Evolutionary conservation across 1,139 yeast species (phyloP).

Genomic region (Kazachstania sp.): DNA sequence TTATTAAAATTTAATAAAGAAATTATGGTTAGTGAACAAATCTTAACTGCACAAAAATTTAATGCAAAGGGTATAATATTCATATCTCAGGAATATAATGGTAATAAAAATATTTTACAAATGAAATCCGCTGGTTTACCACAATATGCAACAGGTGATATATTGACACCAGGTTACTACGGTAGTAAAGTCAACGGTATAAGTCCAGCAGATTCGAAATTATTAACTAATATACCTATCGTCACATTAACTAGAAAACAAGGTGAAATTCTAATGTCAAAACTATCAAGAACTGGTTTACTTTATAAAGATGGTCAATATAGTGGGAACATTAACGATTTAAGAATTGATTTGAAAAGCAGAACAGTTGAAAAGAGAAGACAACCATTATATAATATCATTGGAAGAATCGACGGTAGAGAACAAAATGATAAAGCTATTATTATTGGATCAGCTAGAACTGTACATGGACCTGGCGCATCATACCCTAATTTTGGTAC

Average conservation of each 20-base stretch:
- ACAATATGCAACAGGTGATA: constrained; percentile 67
- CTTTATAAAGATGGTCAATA: constrained; percentile 32
- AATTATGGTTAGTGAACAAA: constrained; percentile 42
- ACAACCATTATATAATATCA: constrained; percentile 70
- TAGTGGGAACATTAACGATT: constrained; percentile 32
- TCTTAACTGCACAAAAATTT: constrained; percentile 41
- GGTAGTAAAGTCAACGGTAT: constrained; percentile 33
- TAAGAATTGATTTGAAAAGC: constrained; percentile 35
- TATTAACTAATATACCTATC: constrained; percentile 64
- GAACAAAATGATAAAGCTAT: constrained; percentile 73
- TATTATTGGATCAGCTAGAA: constrained; percentile 79
- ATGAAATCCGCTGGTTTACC: constrained; percentile 58
- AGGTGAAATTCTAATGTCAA: constrained; percentile 43
- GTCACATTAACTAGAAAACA: constrained; percentile 71
- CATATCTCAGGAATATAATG: constrained; percentile 25
- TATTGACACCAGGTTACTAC: constrained; percentile 72
- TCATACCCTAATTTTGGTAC: constrained; percentile 70
- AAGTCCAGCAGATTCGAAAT: constrained; percentile 42
- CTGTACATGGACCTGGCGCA: constrained; percentile 70
- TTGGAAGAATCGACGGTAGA: constrained; percentile 69
- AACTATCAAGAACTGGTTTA: constrained; percentile 33
- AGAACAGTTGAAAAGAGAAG: constrained; percentile 45
- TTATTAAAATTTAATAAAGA: constrained; percentile 52
- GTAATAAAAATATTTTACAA: constrained; percentile 43
- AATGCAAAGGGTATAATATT: constrained; percentile 53